Evolutionary conservation across 1,284 basidiomycete genomes (phyloP).

Genomic region (Naganishia sp.): DNA sequence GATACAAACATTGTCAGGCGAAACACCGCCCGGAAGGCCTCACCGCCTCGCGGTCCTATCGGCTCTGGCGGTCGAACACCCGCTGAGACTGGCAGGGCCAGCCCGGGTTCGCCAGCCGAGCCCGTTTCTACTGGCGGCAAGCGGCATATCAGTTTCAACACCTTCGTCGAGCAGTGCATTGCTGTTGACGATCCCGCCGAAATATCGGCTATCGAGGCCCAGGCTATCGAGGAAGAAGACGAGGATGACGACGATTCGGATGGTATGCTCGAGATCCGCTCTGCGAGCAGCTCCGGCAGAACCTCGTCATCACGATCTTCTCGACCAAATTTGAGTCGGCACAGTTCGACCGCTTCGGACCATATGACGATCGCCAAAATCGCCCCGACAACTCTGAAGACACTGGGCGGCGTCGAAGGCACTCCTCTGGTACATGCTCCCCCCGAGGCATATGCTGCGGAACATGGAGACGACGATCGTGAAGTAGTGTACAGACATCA

Average conservation of each 20-base stretch:
- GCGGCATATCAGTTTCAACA: conserved; percentile 95
- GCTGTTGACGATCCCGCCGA: conserved; percentile 66
- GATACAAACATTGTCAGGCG: conserved; percentile 67
- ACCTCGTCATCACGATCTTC: conserved; percentile 42
- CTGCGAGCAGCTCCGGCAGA: conserved; percentile 24
- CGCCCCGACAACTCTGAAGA: conserved; percentile 90
- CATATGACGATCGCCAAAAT: conserved; percentile 90
- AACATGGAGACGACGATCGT: conserved; percentile 51
- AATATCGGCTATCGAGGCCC: conserved; percentile 32
- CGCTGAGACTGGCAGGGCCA: neutral
- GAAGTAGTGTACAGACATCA: conserved; percentile 41
- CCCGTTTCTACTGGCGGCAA: conserved; percentile 55
- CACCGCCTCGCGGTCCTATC: conserved; percentile 38
- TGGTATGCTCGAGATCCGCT: conserved; percentile 67
- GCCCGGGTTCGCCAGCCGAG: neutral
- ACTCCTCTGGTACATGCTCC: conserved; percentile 72
- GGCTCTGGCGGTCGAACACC: conserved; percentile 26
- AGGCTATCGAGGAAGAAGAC: conserved; percentile 49
- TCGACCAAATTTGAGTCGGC: conserved; percentile 44
- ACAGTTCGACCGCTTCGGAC: conserved; percentile 52
- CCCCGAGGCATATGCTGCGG: conserved; percentile 54
- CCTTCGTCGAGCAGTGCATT: conserved; percentile 95
- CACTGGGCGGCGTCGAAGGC: conserved; percentile 50
- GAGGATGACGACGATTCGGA: conserved; percentile 62
- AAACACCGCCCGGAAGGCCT: conserved; percentile 35